Conservation (phyloP, 345 rosid genomes). For the Corchorus olitorius region DNA sequence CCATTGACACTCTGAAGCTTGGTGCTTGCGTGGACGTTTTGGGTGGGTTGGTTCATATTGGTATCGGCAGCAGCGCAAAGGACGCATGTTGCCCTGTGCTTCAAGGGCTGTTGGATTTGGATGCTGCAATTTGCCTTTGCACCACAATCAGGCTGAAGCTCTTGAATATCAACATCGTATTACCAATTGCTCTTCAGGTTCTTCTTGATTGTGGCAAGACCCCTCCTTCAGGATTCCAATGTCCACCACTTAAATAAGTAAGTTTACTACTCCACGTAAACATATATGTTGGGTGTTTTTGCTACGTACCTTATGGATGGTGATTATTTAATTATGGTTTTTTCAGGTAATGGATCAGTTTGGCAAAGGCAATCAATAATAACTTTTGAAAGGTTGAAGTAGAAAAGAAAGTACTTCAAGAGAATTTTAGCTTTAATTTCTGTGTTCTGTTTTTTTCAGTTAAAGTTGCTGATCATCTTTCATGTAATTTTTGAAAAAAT, state of each 20-base stretch:
- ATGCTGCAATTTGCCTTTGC: conserved; percentile 92
- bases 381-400: no score
- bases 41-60: conserved; percentile 76
- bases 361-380: no score
- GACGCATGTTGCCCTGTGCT: conserved; percentile 84
- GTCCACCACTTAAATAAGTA: conserved; percentile 39
- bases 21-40: conserved; percentile 88
- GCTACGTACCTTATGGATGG: no score
- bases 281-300: no score
- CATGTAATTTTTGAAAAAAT: no score
- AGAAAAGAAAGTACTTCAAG: no score
- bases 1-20: conserved; percentile 72
- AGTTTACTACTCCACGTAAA: no score
- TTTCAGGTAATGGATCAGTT: no score
- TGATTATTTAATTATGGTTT: no score
- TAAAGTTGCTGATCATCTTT: no score
- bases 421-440: no score
- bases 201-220: conserved; percentile 82
- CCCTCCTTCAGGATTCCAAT: conserved; percentile 73
- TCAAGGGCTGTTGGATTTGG: conserved; percentile 68
- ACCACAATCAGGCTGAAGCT: conserved; percentile 80
- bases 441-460: no score
- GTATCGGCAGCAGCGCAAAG: conserved; percentile 74
- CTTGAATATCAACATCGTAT: conserved; percentile 62
- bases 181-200: conserved; percentile 83